Evolutionary conservation across 441 rosid genomes (phyloP).

Genomic region (Codiaeum variegatum): DNA sequence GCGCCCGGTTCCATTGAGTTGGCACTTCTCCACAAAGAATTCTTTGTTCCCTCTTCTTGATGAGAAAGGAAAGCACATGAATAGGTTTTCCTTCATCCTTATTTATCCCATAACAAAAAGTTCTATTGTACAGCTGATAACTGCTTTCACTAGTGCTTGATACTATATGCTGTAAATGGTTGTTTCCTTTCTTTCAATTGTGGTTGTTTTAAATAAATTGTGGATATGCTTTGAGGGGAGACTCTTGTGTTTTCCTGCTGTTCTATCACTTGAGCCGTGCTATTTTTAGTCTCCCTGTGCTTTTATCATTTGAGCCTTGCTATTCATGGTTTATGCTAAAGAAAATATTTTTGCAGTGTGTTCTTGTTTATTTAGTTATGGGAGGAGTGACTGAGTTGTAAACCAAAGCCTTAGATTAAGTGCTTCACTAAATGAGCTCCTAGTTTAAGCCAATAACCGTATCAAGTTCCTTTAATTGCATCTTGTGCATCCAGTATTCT

Average conservation of each 20-base stretch:
- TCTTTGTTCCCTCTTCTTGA: constrained; percentile 76
- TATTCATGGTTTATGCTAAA: neutral
- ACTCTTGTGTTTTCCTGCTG: neutral
- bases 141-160: neutral
- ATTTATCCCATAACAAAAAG: neutral
- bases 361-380: neutral
- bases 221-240: neutral
- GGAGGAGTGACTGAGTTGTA: neutral
- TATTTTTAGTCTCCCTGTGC: neutral
- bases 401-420: neutral
- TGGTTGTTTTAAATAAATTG: neutral
- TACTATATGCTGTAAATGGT: neutral
- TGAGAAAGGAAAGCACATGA: constrained; percentile 70
- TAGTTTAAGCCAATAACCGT: neutral
- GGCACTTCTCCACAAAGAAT: constrained; percentile 87
- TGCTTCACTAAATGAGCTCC: constrained; percentile 9
- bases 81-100: constrained; percentile 47
- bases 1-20: constrained; percentile 93
- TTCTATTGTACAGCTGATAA: no score
- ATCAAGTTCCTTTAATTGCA: neutral
- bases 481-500: neutral
- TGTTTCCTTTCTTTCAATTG: neutral
- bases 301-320: neutral
- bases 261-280: no score
- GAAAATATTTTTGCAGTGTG: neutral